A percentile compares a stretch with the other conserved stretches of the same genome.
Conservation (phyloP, 2,329 filamentous ascomycete species). For the Cordyceps tenuipes region DNA sequence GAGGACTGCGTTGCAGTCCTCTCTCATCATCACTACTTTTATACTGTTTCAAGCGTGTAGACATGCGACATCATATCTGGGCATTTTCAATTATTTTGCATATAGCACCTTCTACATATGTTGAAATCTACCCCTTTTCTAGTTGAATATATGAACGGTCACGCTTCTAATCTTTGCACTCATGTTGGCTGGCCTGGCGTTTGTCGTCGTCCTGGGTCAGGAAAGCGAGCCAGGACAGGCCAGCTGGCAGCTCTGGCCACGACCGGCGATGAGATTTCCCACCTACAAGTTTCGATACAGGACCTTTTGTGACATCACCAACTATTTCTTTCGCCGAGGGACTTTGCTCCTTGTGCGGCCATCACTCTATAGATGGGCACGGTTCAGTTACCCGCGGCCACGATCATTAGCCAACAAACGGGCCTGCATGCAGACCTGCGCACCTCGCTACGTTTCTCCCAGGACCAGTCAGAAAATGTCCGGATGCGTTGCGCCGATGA, state of each 20-base stretch:
- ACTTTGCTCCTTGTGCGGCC: not conserved
- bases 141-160: not conserved
- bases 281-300: not conserved
- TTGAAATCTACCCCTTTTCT: not conserved
- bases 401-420: slow-evolving; percentile 16
- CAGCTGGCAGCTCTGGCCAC: not conserved
- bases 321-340: not conserved
- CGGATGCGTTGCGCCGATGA: slow-evolving; percentile 16
- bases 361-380: not conserved
- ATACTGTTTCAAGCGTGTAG: slow-evolving; percentile 1
- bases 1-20: not conserved
- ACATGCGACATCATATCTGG: not conserved
- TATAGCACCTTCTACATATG: not conserved
- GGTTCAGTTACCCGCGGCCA: slow-evolving; percentile 18
- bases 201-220: not conserved
- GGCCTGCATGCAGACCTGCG: slow-evolving; percentile 19
- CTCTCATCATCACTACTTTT: not conserved
- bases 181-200: not conserved
- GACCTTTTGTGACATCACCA: not conserved
- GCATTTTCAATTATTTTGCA: slow-evolving; percentile 1
- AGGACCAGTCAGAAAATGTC: slow-evolving; percentile 9
- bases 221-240: not conserved
- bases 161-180: not conserved
- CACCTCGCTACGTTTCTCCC: slow-evolving; percentile 20
- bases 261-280: not conserved